Evolutionary conservation across 2,329 filamentous ascomycete genomes (phyloP), one percentile per base, ranked within the genome.

Genomic region (Immersiporthe knoxdaviesiana): DNA sequence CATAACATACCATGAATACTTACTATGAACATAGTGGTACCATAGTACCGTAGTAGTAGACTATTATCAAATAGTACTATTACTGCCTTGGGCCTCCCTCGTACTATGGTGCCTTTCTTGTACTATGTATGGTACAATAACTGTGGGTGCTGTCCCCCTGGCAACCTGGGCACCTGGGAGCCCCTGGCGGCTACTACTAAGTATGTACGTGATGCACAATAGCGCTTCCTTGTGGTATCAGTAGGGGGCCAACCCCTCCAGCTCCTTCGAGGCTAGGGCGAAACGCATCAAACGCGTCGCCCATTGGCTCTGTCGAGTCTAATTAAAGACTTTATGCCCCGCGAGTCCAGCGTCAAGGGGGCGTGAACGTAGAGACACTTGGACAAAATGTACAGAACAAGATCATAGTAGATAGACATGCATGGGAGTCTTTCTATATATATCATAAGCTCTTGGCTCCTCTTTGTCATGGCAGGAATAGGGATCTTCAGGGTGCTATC

Each of bases 221-320:
- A 30, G 56, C 56, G 56, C 56, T 32, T 59, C 56, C 56, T 54
- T 16, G n/a, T n/a, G 30, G 12, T 37, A 35, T 8, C 4, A 8
- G 35, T 4, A 8, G 3, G 56, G 27, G 56, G 32, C 35, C 18
- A 59, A 47, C 44, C 54, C 56, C 32, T 59, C 56, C 56, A 59
- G 56, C 56, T 59, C 8, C 56, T 35, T 59, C 32, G 56, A 59
- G 56, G 56, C 47, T 50, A 65, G 63, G 56, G 58, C 50, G 63
- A 65, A 41, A 70, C 66, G 50, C 61, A 59, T 32, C n/a, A 65
- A 62, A 66, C 68, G 66, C 68, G 62, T 65, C 32, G 47, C 37
- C 47, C 35, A 68, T 70, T 70, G 69, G 69, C 39, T n/a, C 44
- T 66, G 66, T 50, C 37, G 37, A 24, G 21, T 54, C 62, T 63